Evolutionary conservation across 1,139 yeast species (phyloP), one percentile per base, ranked within the genome.

Genomic region (Taiozyma sp.): DNA sequence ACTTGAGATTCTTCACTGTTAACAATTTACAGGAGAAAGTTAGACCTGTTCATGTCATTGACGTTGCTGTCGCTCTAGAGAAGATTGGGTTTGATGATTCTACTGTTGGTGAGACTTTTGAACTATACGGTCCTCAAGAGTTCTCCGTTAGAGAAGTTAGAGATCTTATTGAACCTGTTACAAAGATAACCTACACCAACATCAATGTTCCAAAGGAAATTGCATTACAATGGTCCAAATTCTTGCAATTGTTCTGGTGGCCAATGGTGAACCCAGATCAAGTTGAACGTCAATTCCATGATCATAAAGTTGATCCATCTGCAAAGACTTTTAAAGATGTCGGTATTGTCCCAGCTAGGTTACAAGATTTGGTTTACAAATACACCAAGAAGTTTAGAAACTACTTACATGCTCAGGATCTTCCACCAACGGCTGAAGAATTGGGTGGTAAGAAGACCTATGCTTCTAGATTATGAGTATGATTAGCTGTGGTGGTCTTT

Each of bases 11-110:
- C 72, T 76, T 85, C 74, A 75, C 84, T 44, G 83, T 88, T 50
- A 80, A 85, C 68, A 77, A 76, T 65, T 80, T 82, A 67, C 78
- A 80, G 56, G 85, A 83, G 68, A 76, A 75, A 57, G 70, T 85
- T 49, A 77, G 78, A 62, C 96, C 96, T 43, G 84, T 83, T n/a
- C 88, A 83, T 64, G 91, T 83, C 37, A 63, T 75, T 50, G 96
- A 88, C 65, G 91, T 88, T 50, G 95, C 95, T 21, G 73, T 79
- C 57, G 96, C 88, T 9, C 74, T 88, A 60, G 95, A 87, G 70
- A 77, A 74, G 62, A 86, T 88, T 61, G 93, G 89, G 16, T 88
- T 73, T 67, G 93, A 88, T 68, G 96, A 88, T 68, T 73, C 88
- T 47, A 87, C 96, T 29, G 76, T 75, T 29, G 96, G 95, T 55